Conservation (phyloP, 768 basidiomycete species). For the Cubamyces sp. region DNA sequence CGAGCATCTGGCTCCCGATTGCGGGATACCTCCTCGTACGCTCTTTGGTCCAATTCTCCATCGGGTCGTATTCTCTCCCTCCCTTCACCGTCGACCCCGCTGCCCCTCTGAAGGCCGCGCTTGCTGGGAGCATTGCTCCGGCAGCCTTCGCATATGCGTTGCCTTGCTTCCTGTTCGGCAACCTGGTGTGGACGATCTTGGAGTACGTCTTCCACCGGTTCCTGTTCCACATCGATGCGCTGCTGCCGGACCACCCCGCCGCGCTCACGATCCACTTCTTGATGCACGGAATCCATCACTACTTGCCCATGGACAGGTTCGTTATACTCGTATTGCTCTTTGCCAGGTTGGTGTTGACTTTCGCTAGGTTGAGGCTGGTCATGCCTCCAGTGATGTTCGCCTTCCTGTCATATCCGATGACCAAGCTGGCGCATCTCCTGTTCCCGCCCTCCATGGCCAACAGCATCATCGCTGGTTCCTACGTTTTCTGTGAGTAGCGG, state of each 20-base stretch:
- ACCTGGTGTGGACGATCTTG: conserved; percentile 90
- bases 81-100: conserved; percentile 59
- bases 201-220: conserved; percentile 96
- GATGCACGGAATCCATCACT: conserved; percentile 96
- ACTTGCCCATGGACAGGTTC: conserved; percentile 93
- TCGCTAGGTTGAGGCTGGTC: conserved; percentile 79
- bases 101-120: conserved; percentile 51
- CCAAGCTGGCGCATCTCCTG: conserved; percentile 75
- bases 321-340: conserved; percentile 26
- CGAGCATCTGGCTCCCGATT: conserved; percentile 91
- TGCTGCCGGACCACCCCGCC: conserved; percentile 79
- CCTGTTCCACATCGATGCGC: conserved; percentile 92
- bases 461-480: conserved; percentile 83
- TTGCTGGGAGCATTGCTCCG: conserved; percentile 49
- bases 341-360: neutral
- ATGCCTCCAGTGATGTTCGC: conserved; percentile 93
- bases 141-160: conserved; percentile 56
- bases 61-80: conserved; percentile 57
- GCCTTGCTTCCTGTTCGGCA: conserved; percentile 80
- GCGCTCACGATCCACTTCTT: conserved; percentile 90
- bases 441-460: conserved; percentile 89
- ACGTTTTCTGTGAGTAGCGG: conserved; percentile 66
- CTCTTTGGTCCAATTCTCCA: conserved; percentile 79
- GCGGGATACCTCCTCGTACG: conserved; percentile 76
- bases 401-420: conserved; percentile 82